phyloP scores from a whole-genome alignment of 148 eudicot species.

The Spergularia marina region DNA sequence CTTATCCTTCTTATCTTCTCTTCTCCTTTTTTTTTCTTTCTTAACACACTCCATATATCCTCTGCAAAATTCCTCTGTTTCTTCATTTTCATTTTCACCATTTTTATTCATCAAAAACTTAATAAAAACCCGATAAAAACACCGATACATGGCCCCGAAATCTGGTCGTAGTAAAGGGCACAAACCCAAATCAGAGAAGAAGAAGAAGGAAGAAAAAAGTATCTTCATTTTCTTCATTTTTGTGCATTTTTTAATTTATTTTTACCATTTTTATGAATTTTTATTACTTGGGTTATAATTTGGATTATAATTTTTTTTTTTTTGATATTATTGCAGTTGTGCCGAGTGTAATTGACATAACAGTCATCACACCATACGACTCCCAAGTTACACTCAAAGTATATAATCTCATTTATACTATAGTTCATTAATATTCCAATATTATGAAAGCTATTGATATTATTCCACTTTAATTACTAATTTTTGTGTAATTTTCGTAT shows the following conservation, averaged over 20 bases:
- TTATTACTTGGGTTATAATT: not conserved
- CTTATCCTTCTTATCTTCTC: conserved; percentile 13
- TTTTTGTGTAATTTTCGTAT: not conserved
- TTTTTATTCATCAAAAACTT: not conserved
- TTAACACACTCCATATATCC: not conserved
- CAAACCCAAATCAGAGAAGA: conserved; percentile 70
- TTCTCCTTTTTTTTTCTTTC: not conserved
- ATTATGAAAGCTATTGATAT: not conserved
- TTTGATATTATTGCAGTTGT: conserved; percentile 52
- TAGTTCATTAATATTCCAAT: not conserved
- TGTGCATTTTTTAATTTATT: not conserved
- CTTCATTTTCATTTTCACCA: not conserved
- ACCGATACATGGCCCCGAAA: conserved; percentile 78
- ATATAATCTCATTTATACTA: not conserved
- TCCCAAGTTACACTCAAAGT: conserved; percentile 85
- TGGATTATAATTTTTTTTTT: not conserved
- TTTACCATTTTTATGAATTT: not conserved
- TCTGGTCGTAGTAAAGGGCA: conserved; percentile 68
- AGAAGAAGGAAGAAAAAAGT: conserved; percentile 94
- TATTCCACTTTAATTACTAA: too few species aligned
- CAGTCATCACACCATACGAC: conserved; percentile 79
- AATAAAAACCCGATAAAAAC: not conserved
- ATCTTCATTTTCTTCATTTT: not conserved
- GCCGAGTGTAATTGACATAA: conserved; percentile 80
- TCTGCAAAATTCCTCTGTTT: not conserved